Base-by-base conservation (phyloP, 108 stramenopile species). In the Seminavis robusta region DNA sequence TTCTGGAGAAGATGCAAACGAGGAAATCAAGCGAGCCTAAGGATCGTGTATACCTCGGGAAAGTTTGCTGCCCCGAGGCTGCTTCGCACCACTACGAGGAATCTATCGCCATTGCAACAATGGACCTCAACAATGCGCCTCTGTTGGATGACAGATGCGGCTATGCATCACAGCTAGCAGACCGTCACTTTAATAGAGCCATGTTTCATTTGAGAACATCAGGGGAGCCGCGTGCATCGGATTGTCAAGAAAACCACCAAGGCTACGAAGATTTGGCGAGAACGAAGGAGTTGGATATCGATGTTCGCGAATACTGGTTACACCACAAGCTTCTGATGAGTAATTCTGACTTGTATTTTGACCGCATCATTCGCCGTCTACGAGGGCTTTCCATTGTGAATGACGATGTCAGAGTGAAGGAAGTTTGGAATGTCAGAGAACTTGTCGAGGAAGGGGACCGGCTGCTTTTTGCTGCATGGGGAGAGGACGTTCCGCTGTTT, bases 111-210 rank as follows among this genome's bases (percentile, higher is more conserved):
- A 34, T 73, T 10, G 75, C 66, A 25, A 56, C 46, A 43, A 65
- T 66, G 24, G 76, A 60, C 25, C 76, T 75, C 39, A 75, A 79
- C 28, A 33, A 34, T 26, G 52, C 58, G 33, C 50, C 36, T 33
- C 34, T 38, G 6, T 62, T 53, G 33, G 59, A 46, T 13, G 57
- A 62, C 21, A 75, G 72, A 38, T 41, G 67, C 16, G 15, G 9
- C 8, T 80, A 64, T 53, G 76, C 73, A 25, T 71, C 78, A 41
- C 64, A 75, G 20, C 67, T 85, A 9, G 73, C 76, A 23, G 78
- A 85, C 46, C 58, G 84, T 20, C 63, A 71, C 37, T 85, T 85
- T 59, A 85, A 85, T 63, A 70, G 84, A 3, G 84, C 64, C 9
- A 61, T 85, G 59, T 73, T 77, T 40, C 54, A 81, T 1, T 61